These are phyloP conservation scores for Fusarium caatingaense DNA, from an alignment of 2,329 filamentous ascomycete genomes.

Conservation along the genomic window DNA sequence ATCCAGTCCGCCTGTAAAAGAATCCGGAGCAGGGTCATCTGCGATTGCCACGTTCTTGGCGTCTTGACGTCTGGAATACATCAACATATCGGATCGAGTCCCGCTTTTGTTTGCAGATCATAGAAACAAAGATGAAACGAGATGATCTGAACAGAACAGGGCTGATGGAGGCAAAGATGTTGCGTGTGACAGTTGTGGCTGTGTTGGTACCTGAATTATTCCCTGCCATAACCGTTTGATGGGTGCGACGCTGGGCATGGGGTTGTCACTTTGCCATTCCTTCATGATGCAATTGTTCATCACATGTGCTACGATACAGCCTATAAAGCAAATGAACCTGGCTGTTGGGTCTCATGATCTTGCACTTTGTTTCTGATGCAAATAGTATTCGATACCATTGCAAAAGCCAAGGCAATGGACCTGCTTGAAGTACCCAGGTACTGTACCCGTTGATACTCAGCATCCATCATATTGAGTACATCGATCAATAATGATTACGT, in stretches of 20 bases:
- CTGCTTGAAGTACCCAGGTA: not conserved
- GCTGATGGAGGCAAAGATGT: not conserved
- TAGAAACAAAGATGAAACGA: not conserved
- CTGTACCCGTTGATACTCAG: not conserved
- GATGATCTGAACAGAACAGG: not conserved
- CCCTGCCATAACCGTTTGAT: not conserved
- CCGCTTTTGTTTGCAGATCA: conserved; percentile 10
- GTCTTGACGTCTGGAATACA: conserved; percentile 3
- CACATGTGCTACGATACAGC: not conserved
- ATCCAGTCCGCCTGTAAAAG: conserved; percentile 1
- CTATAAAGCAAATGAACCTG: not conserved
- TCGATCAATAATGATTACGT: not conserved
- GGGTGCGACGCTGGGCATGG: not conserved
- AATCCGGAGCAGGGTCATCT: not conserved
- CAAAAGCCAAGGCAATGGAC: not conserved
- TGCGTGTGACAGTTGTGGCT: conserved; percentile 1
- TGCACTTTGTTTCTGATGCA: not conserved
- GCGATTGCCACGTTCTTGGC: not conserved
- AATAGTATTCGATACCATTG: not conserved
- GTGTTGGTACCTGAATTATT: conserved; percentile 13
- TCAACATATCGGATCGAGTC: not conserved
- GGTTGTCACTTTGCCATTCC: not conserved
- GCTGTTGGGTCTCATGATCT: not conserved
- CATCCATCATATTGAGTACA: not conserved
- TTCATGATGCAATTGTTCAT: conserved; percentile 15